phyloP scores from a whole-genome alignment of 179 eudicot species.

The Spergularia azorica region DNA sequence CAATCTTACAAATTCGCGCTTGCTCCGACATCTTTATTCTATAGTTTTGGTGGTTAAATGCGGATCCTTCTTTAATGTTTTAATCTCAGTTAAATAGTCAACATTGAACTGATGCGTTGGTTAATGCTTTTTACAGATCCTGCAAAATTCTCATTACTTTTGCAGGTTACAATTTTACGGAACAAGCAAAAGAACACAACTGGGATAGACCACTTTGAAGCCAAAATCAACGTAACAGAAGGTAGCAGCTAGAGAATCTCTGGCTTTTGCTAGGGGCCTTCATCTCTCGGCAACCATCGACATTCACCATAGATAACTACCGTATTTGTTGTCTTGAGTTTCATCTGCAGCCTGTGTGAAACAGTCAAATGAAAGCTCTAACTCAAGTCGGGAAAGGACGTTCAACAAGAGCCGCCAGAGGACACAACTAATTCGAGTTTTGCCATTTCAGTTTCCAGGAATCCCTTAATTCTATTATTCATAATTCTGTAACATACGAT shows the following conservation, averaged over 20 bases:
- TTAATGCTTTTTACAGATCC: background rate
- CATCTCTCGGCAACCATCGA: background rate
- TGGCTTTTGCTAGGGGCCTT: background rate
- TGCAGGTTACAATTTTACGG: slow-evolving; percentile 67
- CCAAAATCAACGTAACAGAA: slow-evolving; percentile 34
- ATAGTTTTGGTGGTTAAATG: background rate
- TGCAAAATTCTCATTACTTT: background rate
- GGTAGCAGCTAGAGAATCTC: slow-evolving; percentile 6
- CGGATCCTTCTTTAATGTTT: background rate
- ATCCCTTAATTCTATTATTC: no score
- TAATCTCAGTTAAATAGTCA: background rate
- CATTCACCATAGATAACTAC: no score
- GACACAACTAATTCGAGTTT: no score
- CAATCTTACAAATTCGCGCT: background rate
- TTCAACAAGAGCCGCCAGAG: no score
- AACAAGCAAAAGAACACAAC: slow-evolving; percentile 42
- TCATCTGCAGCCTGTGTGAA: no score
- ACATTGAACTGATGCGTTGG: background rate
- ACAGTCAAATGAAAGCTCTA: no score
- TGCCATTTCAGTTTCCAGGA: no score
- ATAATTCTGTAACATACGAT: no score
- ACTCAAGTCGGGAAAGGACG: no score
- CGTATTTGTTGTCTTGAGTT: no score
- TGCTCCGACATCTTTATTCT: background rate
- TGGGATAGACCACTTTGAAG: slow-evolving; percentile 50